These are phyloP conservation scores for Wickerhamiella nectarea DNA, from an alignment of 805 yeast genomes.

Conservation along the genomic window DNA sequence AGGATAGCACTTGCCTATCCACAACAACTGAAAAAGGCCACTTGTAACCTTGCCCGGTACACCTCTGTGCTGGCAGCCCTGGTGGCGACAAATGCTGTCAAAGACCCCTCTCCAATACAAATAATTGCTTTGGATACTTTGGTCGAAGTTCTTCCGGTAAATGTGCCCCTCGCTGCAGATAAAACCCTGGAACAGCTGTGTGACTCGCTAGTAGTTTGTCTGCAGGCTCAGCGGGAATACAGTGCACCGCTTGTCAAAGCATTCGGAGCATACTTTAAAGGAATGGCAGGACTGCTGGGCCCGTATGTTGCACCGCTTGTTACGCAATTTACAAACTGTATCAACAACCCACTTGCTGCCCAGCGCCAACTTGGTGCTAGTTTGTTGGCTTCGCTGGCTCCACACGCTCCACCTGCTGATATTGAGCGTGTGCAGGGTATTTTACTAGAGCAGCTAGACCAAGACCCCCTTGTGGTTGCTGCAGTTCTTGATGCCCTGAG, in stretches of 20 bases:
- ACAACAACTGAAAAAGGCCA: slow-evolving; percentile 51
- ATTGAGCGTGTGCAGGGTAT: slow-evolving; percentile 25
- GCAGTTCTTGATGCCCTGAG: slow-evolving; percentile 64
- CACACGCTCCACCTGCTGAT: slow-evolving; percentile 28
- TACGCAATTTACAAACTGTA: slow-evolving; percentile 54
- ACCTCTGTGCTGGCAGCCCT: slow-evolving; percentile 44
- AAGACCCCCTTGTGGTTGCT: slow-evolving; percentile 84
- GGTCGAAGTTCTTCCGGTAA: slow-evolving; percentile 37
- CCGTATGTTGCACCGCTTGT: slow-evolving; percentile 65
- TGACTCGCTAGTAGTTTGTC: slow-evolving; percentile 65
- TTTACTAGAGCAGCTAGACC: slow-evolving; percentile 80
- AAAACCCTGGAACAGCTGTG: slow-evolving; percentile 45
- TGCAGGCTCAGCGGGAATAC: slow-evolving; percentile 61
- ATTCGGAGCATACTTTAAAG: slow-evolving; percentile 46
- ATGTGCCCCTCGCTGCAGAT: slow-evolving; percentile 26
- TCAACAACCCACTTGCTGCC: slow-evolving; percentile 56
- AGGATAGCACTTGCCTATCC: slow-evolving; percentile 47
- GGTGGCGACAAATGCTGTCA: slow-evolving; percentile 36
- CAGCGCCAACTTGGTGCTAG: slow-evolving; percentile 79
- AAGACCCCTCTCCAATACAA: slow-evolving; percentile 61
- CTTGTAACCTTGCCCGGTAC: slow-evolving; percentile 48
- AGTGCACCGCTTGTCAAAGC: slow-evolving; percentile 45
- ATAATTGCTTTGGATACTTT: slow-evolving; percentile 6
- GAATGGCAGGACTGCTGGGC: slow-evolving; percentile 49
- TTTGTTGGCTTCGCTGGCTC: slow-evolving; percentile 50